Evolutionary conservation across 805 yeast species (phyloP), one percentile per base, ranked within the genome.

Genomic region (Zygosaccharomyces bisporus): DNA sequence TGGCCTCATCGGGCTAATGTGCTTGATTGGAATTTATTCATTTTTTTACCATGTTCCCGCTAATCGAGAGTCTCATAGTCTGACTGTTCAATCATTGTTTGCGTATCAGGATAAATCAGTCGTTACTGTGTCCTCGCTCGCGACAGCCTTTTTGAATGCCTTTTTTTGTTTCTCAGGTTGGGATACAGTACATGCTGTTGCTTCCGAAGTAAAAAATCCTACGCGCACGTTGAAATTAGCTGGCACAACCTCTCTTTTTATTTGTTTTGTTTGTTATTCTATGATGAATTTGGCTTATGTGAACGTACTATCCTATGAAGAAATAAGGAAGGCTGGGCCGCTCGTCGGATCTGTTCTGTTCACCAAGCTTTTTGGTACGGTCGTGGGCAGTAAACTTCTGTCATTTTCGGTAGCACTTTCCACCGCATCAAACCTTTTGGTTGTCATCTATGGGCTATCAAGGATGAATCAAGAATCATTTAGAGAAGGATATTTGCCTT

Each of bases 381-480:
- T 61, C 27, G 44, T 77, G 6, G 86, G 87, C 1, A 68, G 75
- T 34, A 75, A 72, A 48, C 63, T 81, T 35, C 69, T 81, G 37
- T 75, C 85, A 0, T 56, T 77, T 27, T 70, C 83, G 0, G 75
- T 80, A 20, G 83, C 84, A 0, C 45, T 80, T n/a, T 76, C 81
- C 31, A 72, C 85, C 4, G 78, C 76, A 1, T 83, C 86, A 0
- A 81, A 81, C 53, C 75, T 80, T 2, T 73, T 79, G 58, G 85
- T 80, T 8, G 82, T 78, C 1, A 52, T 79, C 13, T 81, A 80
- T 56, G 72, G 80, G 4, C 67, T 77, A 8, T 77, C 84, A 0
- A 68, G 87, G 56, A 75, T 77, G 67, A 77, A 77, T 50, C 87
- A 81, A 56, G 86, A 80, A 58, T 75, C 76, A 4, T 79, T 81